phyloP scores from a whole-genome alignment of 2,329 filamentous ascomycete genomes.

The Metarhizium brunneum region DNA sequence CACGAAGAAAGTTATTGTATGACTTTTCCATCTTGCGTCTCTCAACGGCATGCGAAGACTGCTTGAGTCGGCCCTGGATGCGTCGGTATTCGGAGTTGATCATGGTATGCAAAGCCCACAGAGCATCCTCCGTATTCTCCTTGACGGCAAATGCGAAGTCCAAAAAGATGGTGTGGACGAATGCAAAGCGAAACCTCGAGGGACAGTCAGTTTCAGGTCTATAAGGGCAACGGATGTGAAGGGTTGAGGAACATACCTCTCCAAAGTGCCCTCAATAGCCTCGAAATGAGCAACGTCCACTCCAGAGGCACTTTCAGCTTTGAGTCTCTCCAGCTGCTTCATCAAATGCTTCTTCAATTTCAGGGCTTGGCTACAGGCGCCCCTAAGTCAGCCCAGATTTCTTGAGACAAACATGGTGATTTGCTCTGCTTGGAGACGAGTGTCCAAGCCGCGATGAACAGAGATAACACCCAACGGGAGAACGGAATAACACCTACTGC shows the following conservation, averaged over 20 bases:
- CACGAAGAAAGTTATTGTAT: slow-evolving; percentile 79
- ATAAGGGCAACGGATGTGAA: neutral
- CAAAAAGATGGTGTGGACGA: slow-evolving; percentile 61
- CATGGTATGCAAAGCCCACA: slow-evolving; percentile 72
- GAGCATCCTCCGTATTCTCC: slow-evolving; percentile 55
- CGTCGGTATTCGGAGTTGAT: slow-evolving; percentile 74
- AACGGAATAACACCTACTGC: slow-evolving; percentile 23
- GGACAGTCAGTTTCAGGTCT: neutral
- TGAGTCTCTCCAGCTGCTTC: slow-evolving; percentile 34
- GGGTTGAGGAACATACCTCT: slow-evolving; percentile 21
- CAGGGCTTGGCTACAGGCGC: slow-evolving; percentile 26
- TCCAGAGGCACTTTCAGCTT: slow-evolving; percentile 23
- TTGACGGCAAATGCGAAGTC: slow-evolving; percentile 58
- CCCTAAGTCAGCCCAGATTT: slow-evolving; percentile 6
- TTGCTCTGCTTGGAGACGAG: neutral
- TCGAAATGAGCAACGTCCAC: slow-evolving; percentile 34
- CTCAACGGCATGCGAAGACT: slow-evolving; percentile 45
- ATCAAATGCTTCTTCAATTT: slow-evolving; percentile 33
- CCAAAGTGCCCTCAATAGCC: slow-evolving; percentile 31
- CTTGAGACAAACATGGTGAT: neutral
- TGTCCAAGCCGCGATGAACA: neutral
- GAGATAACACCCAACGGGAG: neutral
- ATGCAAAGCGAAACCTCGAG: slow-evolving; percentile 52
- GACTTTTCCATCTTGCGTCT: slow-evolving; percentile 72
- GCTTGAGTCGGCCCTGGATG: slow-evolving; percentile 47